These are phyloP conservation scores for Thraustochytrium striatum DNA, from an alignment of 352 stramenopile species.

Conservation along the genomic window DNA sequence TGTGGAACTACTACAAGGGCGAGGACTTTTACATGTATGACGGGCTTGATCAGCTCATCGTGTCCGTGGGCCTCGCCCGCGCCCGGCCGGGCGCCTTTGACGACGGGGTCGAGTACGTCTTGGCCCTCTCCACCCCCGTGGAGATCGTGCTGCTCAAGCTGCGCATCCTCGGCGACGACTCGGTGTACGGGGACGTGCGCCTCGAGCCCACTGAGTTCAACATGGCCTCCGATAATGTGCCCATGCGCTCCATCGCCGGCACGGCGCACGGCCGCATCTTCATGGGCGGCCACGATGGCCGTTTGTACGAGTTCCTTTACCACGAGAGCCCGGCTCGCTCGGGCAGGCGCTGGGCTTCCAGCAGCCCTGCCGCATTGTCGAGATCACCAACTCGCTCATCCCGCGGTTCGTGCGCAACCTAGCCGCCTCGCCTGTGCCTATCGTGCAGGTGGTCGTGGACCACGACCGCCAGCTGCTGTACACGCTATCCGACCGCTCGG, in stretches of 20 bases:
- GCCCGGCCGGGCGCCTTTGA: conserved; percentile 73
- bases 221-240: conserved; percentile 75
- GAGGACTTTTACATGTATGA: conserved; percentile 71
- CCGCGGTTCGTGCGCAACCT: conserved; percentile 22
- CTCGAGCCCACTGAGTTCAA: conserved; percentile 73
- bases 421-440: background rate
- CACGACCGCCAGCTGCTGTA: conserved; percentile 20
- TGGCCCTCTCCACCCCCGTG: conserved; percentile 75
- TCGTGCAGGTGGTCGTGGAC: conserved; percentile 39
- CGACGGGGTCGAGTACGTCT: conserved; percentile 71
- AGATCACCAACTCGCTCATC: background rate
- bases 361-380: conserved; percentile 19
- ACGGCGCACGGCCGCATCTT: conserved; percentile 71
- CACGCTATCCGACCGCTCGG: conserved; percentile 27
- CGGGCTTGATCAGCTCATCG: conserved; percentile 72
- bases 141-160: conserved; percentile 73
- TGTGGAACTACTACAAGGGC: conserved; percentile 77
- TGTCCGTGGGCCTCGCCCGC: conserved; percentile 65
- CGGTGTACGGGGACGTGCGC: conserved; percentile 57
- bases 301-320: conserved; percentile 78
- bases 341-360: conserved; percentile 25
- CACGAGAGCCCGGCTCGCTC: conserved; percentile 1
- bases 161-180: conserved; percentile 64
- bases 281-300: conserved; percentile 75
- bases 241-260: conserved; percentile 70